These are phyloP conservation scores for Penicillium paxilli DNA, from an alignment of 495 filamentous ascomycete genomes.

Conservation along the genomic window DNA sequence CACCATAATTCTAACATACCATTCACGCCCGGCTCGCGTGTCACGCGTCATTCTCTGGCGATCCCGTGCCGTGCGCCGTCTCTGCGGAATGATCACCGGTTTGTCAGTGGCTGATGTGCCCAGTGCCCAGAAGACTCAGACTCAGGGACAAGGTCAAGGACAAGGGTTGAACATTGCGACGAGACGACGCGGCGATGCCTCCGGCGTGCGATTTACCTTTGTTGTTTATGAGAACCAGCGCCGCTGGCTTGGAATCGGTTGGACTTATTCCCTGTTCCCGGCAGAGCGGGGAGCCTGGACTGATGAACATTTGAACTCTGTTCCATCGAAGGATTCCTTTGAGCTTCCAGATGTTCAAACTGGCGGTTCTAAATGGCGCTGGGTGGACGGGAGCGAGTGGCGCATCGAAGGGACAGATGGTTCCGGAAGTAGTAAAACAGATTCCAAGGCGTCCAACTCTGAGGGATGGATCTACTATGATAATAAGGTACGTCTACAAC, in stretches of 20 bases:
- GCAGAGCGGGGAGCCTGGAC: slow-evolving; percentile 92
- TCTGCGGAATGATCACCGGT: slow-evolving; percentile 72
- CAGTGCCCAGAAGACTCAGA: slow-evolving; percentile 28
- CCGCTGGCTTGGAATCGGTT: slow-evolving; percentile 91
- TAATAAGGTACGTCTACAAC: slow-evolving; percentile 68
- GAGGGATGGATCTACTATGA: slow-evolving; percentile 98
- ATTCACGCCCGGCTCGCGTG: slow-evolving; percentile 83
- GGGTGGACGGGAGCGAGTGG: slow-evolving; percentile 85
- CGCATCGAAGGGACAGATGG: slow-evolving; percentile 73
- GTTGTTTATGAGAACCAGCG: slow-evolving; percentile 96
- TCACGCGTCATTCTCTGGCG: slow-evolving; percentile 89
- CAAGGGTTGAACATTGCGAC: slow-evolving; percentile 48
- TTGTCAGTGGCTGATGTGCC: slow-evolving; percentile 61
- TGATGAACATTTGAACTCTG: slow-evolving; percentile 86
- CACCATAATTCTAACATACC: slow-evolving; percentile 84
- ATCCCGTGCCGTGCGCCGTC: slow-evolving; percentile 67
- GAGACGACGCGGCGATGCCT: slow-evolving; percentile 55
- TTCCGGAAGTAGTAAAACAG: slow-evolving; percentile 29
- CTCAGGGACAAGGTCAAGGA: slow-evolving; percentile 46
- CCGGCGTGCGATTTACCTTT: slow-evolving; percentile 92
- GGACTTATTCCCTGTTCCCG: slow-evolving; percentile 86
- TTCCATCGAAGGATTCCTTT: slow-evolving; percentile 77
- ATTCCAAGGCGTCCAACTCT: slow-evolving; percentile 52
- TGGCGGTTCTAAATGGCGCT: slow-evolving; percentile 81
- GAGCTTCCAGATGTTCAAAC: slow-evolving; percentile 83